Conservation (phyloP, 2,329 filamentous ascomycete species). For the Verticillium albo-atrum region DNA sequence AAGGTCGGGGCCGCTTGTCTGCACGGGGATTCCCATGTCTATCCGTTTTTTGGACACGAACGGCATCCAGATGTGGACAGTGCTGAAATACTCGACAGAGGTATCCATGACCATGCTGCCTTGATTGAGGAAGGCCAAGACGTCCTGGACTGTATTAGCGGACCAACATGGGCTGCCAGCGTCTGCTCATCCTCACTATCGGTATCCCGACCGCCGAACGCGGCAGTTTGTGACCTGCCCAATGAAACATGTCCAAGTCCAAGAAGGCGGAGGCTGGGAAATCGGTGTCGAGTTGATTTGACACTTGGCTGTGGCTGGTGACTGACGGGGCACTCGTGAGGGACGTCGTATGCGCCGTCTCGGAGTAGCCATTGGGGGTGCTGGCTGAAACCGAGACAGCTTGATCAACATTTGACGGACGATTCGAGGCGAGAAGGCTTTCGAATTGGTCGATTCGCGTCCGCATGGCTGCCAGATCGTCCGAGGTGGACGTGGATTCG, state of each 20-base stretch:
- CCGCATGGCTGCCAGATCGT: conserved; percentile 32
- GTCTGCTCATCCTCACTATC: no score
- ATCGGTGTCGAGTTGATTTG: no score
- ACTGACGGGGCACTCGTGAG: no score
- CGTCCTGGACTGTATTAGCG: conserved; percentile 21
- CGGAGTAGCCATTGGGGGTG: no score
- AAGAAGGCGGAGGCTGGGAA: no score
- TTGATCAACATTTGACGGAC: no score
- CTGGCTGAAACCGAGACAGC: no score
- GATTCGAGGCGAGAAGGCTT: conserved; percentile 16
- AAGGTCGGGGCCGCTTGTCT: conserved; percentile 40
- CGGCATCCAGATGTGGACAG: conserved; percentile 43
- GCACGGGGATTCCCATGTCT: conserved; percentile 32
- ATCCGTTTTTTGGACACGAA: conserved; percentile 42
- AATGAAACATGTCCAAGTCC: no score
- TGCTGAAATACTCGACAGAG: conserved; percentile 35
- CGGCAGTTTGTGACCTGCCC: no score
- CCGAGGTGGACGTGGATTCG: conserved; percentile 27
- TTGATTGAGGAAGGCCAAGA: conserved; percentile 32
- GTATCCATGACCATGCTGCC: conserved; percentile 30
- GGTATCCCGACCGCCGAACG: no score
- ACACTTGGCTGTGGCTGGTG: background rate
- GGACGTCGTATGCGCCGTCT: conserved; percentile 17
- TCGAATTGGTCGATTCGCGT: conserved; percentile 32
- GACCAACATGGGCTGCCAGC: background rate